Percentiles rank a stretch among this genome's conserved stretches.
Conservation (phyloP, 768 basidiomycete species). For the Coprinellus micaceus region DNA sequence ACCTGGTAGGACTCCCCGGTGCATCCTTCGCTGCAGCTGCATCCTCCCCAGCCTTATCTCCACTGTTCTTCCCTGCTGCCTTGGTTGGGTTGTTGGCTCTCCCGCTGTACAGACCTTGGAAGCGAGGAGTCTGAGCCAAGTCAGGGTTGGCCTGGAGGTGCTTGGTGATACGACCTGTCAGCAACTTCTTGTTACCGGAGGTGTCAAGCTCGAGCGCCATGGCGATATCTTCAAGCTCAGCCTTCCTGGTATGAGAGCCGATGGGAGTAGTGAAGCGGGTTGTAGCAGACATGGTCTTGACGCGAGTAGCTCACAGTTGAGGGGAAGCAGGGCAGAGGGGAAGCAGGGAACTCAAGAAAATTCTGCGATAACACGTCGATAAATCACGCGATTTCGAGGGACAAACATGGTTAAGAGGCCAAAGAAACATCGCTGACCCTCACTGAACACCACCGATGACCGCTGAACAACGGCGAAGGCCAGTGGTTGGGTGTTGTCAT, state of each 20-base stretch:
- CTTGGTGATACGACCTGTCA: neutral
- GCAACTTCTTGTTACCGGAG: neutral
- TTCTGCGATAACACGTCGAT: neutral
- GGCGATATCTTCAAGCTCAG: neutral
- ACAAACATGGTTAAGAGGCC: neutral
- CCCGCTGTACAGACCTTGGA: neutral
- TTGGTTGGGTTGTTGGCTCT: neutral
- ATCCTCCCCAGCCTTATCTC: neutral
- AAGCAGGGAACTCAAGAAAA: neutral
- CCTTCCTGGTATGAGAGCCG: neutral
- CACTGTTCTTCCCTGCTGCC: neutral
- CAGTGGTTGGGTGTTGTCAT: neutral
- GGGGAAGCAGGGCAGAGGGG: neutral
- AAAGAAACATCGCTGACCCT: neutral
- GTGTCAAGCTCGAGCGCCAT: neutral
- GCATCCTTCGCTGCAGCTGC: neutral
- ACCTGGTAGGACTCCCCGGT: neutral
- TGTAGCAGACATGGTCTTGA: neutral
- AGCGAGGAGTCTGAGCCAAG: neutral
- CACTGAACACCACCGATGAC: neutral
- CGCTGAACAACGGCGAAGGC: neutral
- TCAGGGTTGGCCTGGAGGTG: neutral
- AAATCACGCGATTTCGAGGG: neutral
- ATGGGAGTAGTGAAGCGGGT: neutral
- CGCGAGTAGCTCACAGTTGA: neutral